These are phyloP conservation scores for Populus tremula DNA, from an alignment of 345 rosid genomes.

Conservation along the genomic window DNA sequence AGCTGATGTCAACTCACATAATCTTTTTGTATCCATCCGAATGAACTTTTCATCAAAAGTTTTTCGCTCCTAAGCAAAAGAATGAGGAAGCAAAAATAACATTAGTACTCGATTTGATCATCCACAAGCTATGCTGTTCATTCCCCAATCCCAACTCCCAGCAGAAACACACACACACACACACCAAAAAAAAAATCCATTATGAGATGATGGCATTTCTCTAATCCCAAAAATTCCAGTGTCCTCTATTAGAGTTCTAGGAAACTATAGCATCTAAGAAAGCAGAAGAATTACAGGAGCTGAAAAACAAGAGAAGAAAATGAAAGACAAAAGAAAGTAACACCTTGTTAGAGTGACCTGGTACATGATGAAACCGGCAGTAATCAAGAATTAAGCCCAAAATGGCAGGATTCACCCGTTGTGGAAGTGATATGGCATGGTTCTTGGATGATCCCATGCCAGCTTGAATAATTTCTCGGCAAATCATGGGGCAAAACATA, in stretches of 20 bases:
- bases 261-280: neutral
- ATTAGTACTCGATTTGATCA: neutral
- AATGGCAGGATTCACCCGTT: conserved; percentile 72
- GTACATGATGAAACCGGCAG: conserved; percentile 80
- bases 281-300: neutral
- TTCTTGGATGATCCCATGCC: conserved; percentile 85
- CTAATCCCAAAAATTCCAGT: neutral
- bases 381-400: conserved; percentile 80
- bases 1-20: conserved; percentile 90
- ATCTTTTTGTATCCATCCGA: conserved; percentile 80
- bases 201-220: neutral
- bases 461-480: conserved; percentile 63
- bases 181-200: neutral
- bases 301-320: neutral
- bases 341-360: conserved; percentile 80
- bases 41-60: conserved; percentile 77
- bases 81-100: conserved; percentile 14
- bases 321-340: neutral
- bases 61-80: conserved; percentile 62
- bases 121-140: neutral
- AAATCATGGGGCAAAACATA: conserved; percentile 89
- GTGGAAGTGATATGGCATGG: conserved; percentile 76
- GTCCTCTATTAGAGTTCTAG: neutral
- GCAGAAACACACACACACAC: neutral
- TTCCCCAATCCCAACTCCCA: neutral